Percentiles rank a stretch among this genome's conserved stretches.
phyloP scores from a whole-genome alignment of 495 filamentous ascomycete genomes.

The Corynascus novoguineensis region DNA sequence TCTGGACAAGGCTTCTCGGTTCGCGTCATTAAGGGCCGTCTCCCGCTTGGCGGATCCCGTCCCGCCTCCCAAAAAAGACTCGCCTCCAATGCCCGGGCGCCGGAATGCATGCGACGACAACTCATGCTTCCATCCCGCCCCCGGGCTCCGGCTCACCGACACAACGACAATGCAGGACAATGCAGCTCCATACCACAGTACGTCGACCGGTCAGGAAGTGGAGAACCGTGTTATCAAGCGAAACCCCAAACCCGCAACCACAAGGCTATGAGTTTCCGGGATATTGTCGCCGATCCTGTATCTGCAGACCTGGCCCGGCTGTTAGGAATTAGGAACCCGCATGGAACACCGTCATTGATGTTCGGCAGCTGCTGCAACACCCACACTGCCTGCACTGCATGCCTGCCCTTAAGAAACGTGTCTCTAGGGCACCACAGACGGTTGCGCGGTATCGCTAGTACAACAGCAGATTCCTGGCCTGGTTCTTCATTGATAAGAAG shows the following conservation, averaged over 20 bases:
- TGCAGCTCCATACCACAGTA: conserved; percentile 29
- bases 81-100: background rate
- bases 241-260: conserved; percentile 4
- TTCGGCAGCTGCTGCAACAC: conserved; percentile 6
- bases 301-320: conserved; percentile 19
- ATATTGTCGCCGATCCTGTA: conserved; percentile 16
- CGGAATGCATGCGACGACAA: conserved; percentile 27
- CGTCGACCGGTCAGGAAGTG: conserved; percentile 27
- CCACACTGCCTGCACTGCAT: background rate
- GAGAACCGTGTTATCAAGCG: conserved; percentile 12
- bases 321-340: conserved; percentile 15
- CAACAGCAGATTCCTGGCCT: background rate
- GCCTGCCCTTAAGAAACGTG: conserved; percentile 16
- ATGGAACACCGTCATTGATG: conserved; percentile 1
- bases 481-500: background rate
- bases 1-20: conserved; percentile 5
- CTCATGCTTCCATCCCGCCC: conserved; percentile 18
- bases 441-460: conserved; percentile 2
- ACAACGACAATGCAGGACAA: conserved; percentile 27
- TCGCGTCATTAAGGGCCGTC: conserved; percentile 24
- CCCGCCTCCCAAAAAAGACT: conserved; percentile 2
- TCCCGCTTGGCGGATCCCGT: conserved; percentile 8
- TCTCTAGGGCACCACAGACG: conserved; percentile 1
- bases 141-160: conserved; percentile 27
- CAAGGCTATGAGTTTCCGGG: conserved; percentile 3